Evolutionary conservation across 1,284 basidiomycete species (phyloP).

Genomic region (Lignosus rhinocerotis): DNA sequence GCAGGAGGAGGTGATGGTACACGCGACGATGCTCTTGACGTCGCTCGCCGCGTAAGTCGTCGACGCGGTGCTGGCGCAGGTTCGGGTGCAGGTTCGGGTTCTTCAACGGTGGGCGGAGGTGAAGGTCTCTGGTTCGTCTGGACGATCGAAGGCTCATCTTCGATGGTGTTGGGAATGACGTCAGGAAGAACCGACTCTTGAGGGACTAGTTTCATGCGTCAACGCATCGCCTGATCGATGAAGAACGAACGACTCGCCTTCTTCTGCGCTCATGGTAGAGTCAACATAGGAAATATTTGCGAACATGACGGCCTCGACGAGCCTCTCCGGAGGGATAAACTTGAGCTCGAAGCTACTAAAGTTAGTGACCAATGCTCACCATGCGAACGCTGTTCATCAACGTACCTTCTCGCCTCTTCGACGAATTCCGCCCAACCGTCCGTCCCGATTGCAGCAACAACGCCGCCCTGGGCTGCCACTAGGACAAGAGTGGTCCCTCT

Average conservation of each 20-base stretch:
- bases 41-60: conserved; percentile 19
- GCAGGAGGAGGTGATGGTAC: conserved; percentile 23
- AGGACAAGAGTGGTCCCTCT: conserved; percentile 51
- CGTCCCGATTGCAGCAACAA: conserved; percentile 50
- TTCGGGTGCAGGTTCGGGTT: not conserved
- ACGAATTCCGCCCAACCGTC: conserved; percentile 53
- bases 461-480: conserved; percentile 47
- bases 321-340: conserved; percentile 30
- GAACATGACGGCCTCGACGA: conserved; percentile 34
- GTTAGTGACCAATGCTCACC: not conserved
- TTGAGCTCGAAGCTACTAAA: conserved; percentile 31
- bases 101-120: not conserved
- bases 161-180: conserved; percentile 34
- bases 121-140: conserved; percentile 2
- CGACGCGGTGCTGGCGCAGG: conserved; percentile 2
- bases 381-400: not conserved
- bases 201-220: not conserved
- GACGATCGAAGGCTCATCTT: conserved; percentile 33
- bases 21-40: conserved; percentile 21
- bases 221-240: not conserved
- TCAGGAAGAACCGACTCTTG: conserved; percentile 29
- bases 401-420: conserved; percentile 52
- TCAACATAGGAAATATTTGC: conserved; percentile 33
- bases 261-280: conserved; percentile 12
- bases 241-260: conserved; percentile 10